These are phyloP conservation scores for Chamaenerion angustifolium DNA, from an alignment of 345 rosid genomes.

Conservation along the genomic window DNA sequence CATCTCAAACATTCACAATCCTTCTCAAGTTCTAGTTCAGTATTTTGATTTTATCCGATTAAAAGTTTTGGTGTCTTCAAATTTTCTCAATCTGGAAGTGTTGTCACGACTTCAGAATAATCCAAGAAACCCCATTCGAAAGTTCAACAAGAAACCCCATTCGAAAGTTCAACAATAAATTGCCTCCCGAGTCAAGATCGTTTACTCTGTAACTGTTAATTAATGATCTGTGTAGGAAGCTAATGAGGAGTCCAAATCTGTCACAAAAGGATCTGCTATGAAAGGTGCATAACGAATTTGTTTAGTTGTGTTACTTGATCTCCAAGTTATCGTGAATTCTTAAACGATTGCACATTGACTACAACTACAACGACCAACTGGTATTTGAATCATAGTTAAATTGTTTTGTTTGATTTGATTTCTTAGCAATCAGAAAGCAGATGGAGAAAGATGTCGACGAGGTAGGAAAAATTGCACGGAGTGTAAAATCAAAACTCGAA, in stretches of 20 bases:
- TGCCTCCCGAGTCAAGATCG: no score
- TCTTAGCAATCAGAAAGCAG: slow-evolving; percentile 68
- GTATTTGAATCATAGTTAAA: not conserved
- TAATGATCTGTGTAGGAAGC: slow-evolving; percentile 40
- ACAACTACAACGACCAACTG: no score
- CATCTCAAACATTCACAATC: no score
- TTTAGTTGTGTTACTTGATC: not conserved
- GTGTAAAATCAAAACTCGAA: slow-evolving; percentile 58
- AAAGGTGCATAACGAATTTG: slow-evolving; percentile 32
- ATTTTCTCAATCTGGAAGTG: no score
- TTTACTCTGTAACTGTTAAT: not conserved
- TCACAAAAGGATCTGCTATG: slow-evolving; percentile 91
- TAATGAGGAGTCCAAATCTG: slow-evolving; percentile 85
- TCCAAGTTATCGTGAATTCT: not conserved
- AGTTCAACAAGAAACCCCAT: no score
- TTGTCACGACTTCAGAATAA: no score
- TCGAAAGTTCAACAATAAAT: no score
- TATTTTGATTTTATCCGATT: no score
- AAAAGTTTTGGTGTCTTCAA: no score
- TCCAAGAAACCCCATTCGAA: no score
- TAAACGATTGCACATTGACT: no score
- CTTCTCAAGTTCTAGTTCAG: no score
- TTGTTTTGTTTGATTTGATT: not conserved
- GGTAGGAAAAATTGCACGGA: slow-evolving; percentile 77
- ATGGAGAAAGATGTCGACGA: slow-evolving; percentile 93